Percentiles rank a stretch among this genome's conserved stretches.
Conservation (phyloP, 2,329 filamentous ascomycete genomes). For the Microdochium trichocladiopsis region DNA sequence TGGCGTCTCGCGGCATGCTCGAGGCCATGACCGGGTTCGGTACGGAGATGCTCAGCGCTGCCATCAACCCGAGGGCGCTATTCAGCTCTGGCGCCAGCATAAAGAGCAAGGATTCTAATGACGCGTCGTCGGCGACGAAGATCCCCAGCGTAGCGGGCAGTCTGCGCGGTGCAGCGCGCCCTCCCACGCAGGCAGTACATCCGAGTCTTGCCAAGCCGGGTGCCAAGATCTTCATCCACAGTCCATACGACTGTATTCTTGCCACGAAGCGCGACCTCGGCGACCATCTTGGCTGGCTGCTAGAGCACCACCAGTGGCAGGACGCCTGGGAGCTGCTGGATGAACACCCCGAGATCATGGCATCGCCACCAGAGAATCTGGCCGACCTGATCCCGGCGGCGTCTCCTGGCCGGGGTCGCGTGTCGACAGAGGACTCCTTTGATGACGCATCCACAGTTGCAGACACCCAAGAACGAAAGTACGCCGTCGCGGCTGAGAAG, state of each 20-base stretch:
- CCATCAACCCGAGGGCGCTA: slow-evolving; percentile 77
- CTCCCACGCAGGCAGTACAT: slow-evolving; percentile 33
- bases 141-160: slow-evolving; percentile 29
- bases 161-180: slow-evolving; percentile 16
- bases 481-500: slow-evolving; percentile 64
- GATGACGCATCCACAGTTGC: slow-evolving; percentile 63
- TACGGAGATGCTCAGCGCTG: slow-evolving; percentile 82
- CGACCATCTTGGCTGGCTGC: slow-evolving; percentile 80
- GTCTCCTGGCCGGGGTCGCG: slow-evolving; percentile 31
- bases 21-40: slow-evolving; percentile 68
- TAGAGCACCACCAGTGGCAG: slow-evolving; percentile 74
- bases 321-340: slow-evolving; percentile 86
- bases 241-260: slow-evolving; percentile 92
- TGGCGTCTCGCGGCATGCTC: slow-evolving; percentile 61
- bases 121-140: slow-evolving; percentile 46
- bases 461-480: slow-evolving; percentile 48
- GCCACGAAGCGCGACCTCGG: slow-evolving; percentile 79
- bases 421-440: slow-evolving; percentile 57
- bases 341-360: slow-evolving; percentile 71
- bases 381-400: slow-evolving; percentile 28
- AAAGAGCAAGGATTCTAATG: slow-evolving; percentile 51
- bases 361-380: slow-evolving; percentile 29
- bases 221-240: slow-evolving; percentile 83
- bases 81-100: slow-evolving; percentile 85
- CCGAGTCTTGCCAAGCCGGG: slow-evolving; percentile 48